Evolutionary conservation across 257 asterid species (phyloP).

Genomic region (Ligustrum vulgare): DNA sequence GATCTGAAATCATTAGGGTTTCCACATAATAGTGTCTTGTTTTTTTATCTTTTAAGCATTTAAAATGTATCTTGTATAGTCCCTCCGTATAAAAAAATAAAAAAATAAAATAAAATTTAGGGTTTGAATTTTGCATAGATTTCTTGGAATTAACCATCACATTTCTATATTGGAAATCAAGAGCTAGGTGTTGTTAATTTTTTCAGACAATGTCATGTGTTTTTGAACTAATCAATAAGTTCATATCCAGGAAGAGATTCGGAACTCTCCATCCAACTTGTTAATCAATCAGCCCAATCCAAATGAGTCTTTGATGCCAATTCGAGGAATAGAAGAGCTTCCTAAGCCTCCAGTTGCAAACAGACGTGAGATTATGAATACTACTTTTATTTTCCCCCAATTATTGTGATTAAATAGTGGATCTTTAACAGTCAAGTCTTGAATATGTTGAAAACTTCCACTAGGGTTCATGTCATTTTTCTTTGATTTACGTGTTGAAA

Average conservation of each 20-base stretch:
- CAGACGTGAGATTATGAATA: slow-evolving; percentile 62
- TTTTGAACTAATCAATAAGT: background rate
- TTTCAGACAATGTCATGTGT: background rate
- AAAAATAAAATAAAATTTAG: background rate
- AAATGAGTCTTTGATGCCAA: slow-evolving; percentile 60
- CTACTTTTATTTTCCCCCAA: background rate
- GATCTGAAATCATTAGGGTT: slow-evolving; percentile 10
- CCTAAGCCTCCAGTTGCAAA: slow-evolving; percentile 91
- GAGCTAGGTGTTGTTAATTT: background rate
- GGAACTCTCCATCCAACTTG: slow-evolving; percentile 69
- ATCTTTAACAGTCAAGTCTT: background rate
- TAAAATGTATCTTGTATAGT: background rate
- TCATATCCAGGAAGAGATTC: slow-evolving; percentile 71
- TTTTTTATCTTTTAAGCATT: background rate
- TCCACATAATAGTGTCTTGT: background rate
- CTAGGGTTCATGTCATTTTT: slow-evolving; percentile 26
- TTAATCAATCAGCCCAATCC: slow-evolving; percentile 69
- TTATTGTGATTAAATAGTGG: background rate
- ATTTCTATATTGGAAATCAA: background rate
- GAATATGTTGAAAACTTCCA: background rate
- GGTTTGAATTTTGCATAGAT: background rate
- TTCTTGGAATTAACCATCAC: background rate
- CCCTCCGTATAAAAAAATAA: no score
- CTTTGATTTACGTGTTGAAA: slow-evolving; percentile 20
- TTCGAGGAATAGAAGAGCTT: slow-evolving; percentile 84